These are phyloP conservation scores for Toxoplasma gondii DNA, from an alignment of 169 alveolate species.

Conservation along the genomic window DNA sequence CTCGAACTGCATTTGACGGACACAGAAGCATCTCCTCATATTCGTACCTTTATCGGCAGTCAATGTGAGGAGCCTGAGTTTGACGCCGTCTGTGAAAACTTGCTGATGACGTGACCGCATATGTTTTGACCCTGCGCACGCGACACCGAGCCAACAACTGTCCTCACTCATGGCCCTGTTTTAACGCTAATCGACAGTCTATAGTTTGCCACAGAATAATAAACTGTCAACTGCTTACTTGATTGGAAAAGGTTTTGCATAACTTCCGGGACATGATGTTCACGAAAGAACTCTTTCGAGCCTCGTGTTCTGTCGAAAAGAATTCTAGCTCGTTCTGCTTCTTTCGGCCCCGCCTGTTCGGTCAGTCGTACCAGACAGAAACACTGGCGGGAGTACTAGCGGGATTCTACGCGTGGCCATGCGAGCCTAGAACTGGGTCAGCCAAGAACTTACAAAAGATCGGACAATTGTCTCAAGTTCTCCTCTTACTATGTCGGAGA, in stretches of 20 bases:
- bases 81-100: background rate
- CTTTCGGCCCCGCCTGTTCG: background rate
- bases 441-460: background rate
- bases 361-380: background rate
- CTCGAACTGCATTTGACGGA: background rate
- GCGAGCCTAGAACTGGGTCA: background rate
- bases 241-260: background rate
- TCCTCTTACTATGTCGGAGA: background rate
- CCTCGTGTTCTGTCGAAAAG: background rate
- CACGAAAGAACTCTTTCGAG: background rate
- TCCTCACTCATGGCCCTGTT: background rate
- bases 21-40: background rate
- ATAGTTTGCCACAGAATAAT: background rate
- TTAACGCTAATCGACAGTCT: background rate
- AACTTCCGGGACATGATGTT: background rate
- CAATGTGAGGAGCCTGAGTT: background rate
- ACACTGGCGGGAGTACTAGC: background rate
- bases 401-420: background rate
- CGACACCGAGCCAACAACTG: too few species aligned
- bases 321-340: background rate
- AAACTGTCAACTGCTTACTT: background rate
- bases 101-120: background rate
- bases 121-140: background rate
- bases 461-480: background rate
- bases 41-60: conserved; percentile 12